A percentile compares a stretch with the other conserved stretches of the same genome.
Conservation (phyloP, 345 rosid genomes). For the Populus alba region DNA sequence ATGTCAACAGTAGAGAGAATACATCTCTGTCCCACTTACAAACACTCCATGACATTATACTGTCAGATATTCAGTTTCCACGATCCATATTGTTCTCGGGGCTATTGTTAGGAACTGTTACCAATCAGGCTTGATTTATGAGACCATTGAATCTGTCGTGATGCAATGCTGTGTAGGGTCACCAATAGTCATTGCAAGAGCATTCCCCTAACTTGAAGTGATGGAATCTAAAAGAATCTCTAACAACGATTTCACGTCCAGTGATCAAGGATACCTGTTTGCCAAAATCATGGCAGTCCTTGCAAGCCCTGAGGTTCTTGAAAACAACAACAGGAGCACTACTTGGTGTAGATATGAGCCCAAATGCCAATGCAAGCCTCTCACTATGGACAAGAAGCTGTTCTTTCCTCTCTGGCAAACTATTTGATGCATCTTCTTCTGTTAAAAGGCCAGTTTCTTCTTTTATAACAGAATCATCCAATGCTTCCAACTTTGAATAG, state of each 20-base stretch:
- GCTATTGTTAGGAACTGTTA: not conserved
- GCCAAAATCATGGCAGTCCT: conserved; percentile 71
- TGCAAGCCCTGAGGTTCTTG: conserved; percentile 74
- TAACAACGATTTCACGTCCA: conserved; percentile 47
- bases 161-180: conserved; percentile 11
- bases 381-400: conserved; percentile 70
- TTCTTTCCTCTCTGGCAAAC: conserved; percentile 50
- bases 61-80: not conserved
- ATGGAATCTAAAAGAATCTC: conserved; percentile 71
- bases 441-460: conserved; percentile 24
- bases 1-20: not conserved
- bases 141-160: not conserved
- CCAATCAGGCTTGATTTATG: not conserved
- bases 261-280: conserved; percentile 55
- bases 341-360: conserved; percentile 48
- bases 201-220: conserved; percentile 64
- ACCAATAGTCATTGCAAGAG: conserved; percentile 79
- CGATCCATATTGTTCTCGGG: not conserved
- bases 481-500: conserved; percentile 55
- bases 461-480: conserved; percentile 16
- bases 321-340: conserved; percentile 51
- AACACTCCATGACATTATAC: not conserved
- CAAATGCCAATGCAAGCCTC: conserved; percentile 72
- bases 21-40: not conserved
- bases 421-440: conserved; percentile 38